Percentiles rank a stretch among this genome's conserved stretches.
Conservation (phyloP, 2,329 filamentous ascomycete genomes). For the Phyllosticta citrichinensis region DNA sequence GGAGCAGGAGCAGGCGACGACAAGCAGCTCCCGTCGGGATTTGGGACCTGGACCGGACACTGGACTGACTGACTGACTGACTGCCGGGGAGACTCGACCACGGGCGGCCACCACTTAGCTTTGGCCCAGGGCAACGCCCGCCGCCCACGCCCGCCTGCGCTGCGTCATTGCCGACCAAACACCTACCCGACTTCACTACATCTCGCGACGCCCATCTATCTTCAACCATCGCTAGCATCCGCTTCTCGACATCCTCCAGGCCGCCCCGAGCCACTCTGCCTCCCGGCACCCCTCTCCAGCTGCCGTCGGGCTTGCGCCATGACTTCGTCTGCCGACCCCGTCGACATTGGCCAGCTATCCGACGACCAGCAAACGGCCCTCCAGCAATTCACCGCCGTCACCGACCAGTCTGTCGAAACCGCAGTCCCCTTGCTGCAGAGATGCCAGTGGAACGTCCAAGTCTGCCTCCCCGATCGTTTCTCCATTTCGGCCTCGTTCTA, state of each 20-base stretch:
- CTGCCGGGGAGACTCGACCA: slow-evolving; percentile 5
- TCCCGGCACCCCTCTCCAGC: not conserved
- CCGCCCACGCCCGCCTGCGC: not conserved
- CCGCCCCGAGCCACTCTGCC: not conserved
- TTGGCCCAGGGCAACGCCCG: not conserved
- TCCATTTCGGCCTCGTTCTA: slow-evolving; percentile 8
- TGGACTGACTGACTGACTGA: no score
- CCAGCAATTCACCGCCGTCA: slow-evolving; percentile 80
- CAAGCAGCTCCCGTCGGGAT: not conserved
- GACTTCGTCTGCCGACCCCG: not conserved
- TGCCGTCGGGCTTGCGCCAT: slow-evolving; percentile 5
- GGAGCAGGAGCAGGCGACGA: not conserved
- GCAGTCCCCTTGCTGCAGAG: slow-evolving; percentile 71
- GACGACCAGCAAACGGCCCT: slow-evolving; percentile 71
- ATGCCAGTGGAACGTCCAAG: slow-evolving; percentile 94
- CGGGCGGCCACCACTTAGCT: slow-evolving; percentile 1
- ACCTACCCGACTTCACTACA: not conserved
- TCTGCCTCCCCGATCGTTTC: slow-evolving; percentile 28
- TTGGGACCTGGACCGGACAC: not conserved
- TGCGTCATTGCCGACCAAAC: slow-evolving; percentile 6
- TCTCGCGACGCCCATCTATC: not conserved
- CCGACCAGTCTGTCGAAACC: slow-evolving; percentile 66
- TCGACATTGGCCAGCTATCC: slow-evolving; percentile 61
- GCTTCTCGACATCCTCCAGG: not conserved
- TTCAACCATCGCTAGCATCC: not conserved